Base-by-base conservation (phyloP, 495 filamentous ascomycete genomes). In the Tuber melanosporum region DNA sequence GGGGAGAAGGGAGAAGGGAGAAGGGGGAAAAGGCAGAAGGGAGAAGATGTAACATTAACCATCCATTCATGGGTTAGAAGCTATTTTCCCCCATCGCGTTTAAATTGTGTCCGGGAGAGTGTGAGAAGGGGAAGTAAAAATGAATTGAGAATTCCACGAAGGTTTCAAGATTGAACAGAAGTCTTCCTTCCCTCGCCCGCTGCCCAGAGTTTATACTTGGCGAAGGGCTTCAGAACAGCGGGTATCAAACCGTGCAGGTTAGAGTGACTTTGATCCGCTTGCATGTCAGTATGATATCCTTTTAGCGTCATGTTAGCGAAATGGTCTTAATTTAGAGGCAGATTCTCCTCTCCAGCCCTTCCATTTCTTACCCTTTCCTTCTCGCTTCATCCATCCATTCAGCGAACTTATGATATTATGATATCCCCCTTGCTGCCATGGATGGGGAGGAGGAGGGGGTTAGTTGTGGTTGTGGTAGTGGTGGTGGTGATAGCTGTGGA, bases 1-100 rank as follows among this genome's bases (percentile, higher is more conserved):
- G 46, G 20, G 49, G 49, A 12, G 22, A n/a, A 57, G 22, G 57
- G 39, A 39, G 39, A 39, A 39, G 39, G 39, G 39, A 3, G 39
- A 3, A 39, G 3, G 39, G 39, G 1, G 3, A 3, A 39, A n/a
- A n/a, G n/a, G n/a, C n/a, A 39, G 39, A 39, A 39, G 39, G 57
- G n/a, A 66, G n/a, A 66, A 17, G 57, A 9, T 66, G 57, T 66
- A 15, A 66, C 57, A 66, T 66, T 66, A 66, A n/a, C 57, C 57
- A 66, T 66, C 57, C 57, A 9, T 32, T 32, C 57, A 32, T 10
- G 26, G 26, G 57, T 32, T 66, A 32, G n/a, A 17, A 66, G 57
- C 57, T 66, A 66, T 66, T 66, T 32, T n/a, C 57, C 12, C n/a
- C 26, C 26, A 26, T 12, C 57, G n/a, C 22, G n/a, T 66, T 12